Base-by-base conservation (phyloP, 805 yeast genomes). In the Priceomyces medius region DNA sequence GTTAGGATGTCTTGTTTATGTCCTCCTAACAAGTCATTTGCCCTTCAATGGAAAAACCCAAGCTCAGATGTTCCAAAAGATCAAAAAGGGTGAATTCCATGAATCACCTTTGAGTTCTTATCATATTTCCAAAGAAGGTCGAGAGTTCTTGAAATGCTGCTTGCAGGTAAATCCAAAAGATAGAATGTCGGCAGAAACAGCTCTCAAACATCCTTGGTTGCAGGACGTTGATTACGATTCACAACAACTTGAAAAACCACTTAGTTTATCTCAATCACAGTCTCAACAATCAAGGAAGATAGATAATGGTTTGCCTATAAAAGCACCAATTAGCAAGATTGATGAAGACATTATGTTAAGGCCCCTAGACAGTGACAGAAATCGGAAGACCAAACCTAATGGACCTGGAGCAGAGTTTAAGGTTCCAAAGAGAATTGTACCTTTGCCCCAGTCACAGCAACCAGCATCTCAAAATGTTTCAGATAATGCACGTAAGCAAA, bases 11-110 rank as follows among this genome's bases (percentile, higher is more conserved):
- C 66, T 93, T 20, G 84, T 89, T 0, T 93, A 89, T 66, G 99
- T 93, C 3, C 80, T 91, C 18, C 63, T 93, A 40, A 91, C 99
- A 0, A 91, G 93, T 0, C 97, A 88, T 72, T 69, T 91, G 46
- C 99, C 99, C 6, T 93, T 93, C 60, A 88, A 91, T 59, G 97
- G 97, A 1, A 76, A 83, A 39, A 88, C 97, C 0, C 98, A 91
- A 55, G 90, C 86, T 12, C 85, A 86, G 46, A 68, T 93, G 54
- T 87, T 87, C 63, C 75, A 76, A 43, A 84, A 85, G 52, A 90
- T 93, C 35, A 74, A 77, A 40, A 64, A 73, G 10, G 98, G 97
- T 1, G 79, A 84, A 20, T 91, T 83, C 56, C 91, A 88, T 59
- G 87, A 80, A 43, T 80, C 84, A 3, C 84, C 91, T 1, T 66